Evolutionary conservation across 208 protist species (phyloP).

Genomic region (Crithidia bombi): DNA sequence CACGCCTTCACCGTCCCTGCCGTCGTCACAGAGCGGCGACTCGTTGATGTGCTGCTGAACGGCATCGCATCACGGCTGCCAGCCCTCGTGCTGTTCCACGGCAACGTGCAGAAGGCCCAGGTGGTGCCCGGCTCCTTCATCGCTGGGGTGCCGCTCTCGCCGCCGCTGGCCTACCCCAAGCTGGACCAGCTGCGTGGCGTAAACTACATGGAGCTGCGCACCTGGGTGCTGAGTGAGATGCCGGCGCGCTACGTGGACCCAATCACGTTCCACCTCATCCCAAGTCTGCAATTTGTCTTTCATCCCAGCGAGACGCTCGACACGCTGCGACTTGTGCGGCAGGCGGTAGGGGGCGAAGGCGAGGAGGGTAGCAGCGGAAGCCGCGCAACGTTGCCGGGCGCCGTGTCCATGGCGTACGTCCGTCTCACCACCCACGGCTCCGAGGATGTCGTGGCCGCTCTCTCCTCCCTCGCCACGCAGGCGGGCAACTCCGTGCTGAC

Average conservation of each 20-base stretch:
- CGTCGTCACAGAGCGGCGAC: conserved; percentile 4
- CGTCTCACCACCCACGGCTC: conserved; percentile 41
- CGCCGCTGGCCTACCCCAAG: not conserved
- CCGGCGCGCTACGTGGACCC: conserved; percentile 44
- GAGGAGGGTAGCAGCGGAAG: not conserved
- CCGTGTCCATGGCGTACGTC: conserved; percentile 32
- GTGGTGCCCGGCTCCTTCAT: conserved; percentile 19
- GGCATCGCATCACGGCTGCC: conserved; percentile 14
- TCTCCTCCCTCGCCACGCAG: conserved; percentile 32
- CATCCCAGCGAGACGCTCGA: conserved; percentile 12
- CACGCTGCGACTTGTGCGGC: conserved; percentile 16
- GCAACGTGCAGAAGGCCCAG: conserved; percentile 13
- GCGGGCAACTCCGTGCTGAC: conserved; percentile 34
- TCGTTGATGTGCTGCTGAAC: conserved; percentile 21
- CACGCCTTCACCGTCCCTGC: conserved; percentile 20
- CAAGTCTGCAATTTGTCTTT: conserved; percentile 40
- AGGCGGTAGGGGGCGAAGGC: not conserved
- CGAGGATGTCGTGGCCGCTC: conserved; percentile 40
- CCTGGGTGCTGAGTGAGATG: conserved; percentile 40
- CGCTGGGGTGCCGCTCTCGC: conserved; percentile 1
- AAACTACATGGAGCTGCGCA: conserved; percentile 33
- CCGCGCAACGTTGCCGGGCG: conserved; percentile 21
- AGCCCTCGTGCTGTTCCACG: conserved; percentile 26
- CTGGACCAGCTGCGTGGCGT: not conserved
- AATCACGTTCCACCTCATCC: conserved; percentile 39